phyloP scores from a whole-genome alignment of 108 stramenopile species.

The Cyclotella kingstonii region DNA sequence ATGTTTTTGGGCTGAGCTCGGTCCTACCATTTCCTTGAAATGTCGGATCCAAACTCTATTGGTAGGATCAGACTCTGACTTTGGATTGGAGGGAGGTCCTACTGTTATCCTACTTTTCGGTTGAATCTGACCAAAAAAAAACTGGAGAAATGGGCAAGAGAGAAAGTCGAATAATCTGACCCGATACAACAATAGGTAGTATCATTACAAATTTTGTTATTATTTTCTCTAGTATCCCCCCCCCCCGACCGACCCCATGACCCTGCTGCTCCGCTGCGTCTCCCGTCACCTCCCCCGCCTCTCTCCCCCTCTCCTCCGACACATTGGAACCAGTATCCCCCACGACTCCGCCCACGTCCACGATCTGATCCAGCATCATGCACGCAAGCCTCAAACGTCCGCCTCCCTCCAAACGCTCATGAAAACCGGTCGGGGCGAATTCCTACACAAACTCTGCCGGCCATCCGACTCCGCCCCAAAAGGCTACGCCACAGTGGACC shows the following conservation, averaged over 20 bases:
- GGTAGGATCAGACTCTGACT: no score
- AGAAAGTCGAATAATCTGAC: no score
- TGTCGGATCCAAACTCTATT: no score
- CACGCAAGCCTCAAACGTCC: slow-evolving; percentile 54
- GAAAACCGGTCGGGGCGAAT: slow-evolving; percentile 84
- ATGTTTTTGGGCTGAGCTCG: no score
- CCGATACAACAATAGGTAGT: no score
- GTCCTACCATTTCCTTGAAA: no score
- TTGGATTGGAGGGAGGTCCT: no score
- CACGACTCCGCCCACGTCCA: slow-evolving; percentile 21
- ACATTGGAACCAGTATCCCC: no score
- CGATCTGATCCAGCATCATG: slow-evolving; percentile 22
- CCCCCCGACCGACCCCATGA: not conserved
- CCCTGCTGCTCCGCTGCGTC: no score
- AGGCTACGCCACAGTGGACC: slow-evolving; percentile 18
- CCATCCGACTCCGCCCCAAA: not conserved
- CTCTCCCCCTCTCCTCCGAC: slow-evolving; percentile 3
- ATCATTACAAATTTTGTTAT: not conserved
- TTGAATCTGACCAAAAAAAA: no score
- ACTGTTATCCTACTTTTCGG: no score
- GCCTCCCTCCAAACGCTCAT: slow-evolving; percentile 77
- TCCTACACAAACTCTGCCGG: slow-evolving; percentile 69
- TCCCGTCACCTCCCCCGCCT: not conserved
- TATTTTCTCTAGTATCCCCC: not conserved
- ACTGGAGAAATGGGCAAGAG: no score